These are phyloP conservation scores for Myxozyma kluyveri DNA, from an alignment of 805 yeast genomes.

Conservation along the genomic window DNA sequence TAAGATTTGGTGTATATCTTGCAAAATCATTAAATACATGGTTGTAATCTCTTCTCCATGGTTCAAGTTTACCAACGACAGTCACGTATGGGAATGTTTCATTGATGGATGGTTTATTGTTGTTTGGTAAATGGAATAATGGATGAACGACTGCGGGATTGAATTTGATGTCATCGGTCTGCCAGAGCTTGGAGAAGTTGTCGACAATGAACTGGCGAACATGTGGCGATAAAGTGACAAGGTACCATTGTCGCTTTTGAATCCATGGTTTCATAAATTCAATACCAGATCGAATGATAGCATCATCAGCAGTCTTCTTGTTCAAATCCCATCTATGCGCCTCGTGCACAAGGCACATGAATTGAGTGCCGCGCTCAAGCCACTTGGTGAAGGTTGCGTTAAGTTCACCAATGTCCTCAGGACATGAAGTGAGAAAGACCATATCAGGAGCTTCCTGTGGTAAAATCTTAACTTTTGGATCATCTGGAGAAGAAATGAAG, in stretches of 20 bases:
- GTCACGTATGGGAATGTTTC: slow-evolving; percentile 16
- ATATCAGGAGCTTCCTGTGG: slow-evolving; percentile 13
- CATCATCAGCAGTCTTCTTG: slow-evolving; percentile 1
- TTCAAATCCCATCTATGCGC: slow-evolving; percentile 14
- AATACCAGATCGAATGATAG: slow-evolving; percentile 8
- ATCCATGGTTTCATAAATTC: slow-evolving; percentile 20
- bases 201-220: slow-evolving; percentile 16
- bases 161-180: slow-evolving; percentile 7
- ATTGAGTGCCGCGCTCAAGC: slow-evolving; percentile 14
- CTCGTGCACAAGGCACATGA: slow-evolving; percentile 26
- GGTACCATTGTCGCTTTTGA: slow-evolving; percentile 13
- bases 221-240: slow-evolving; percentile 23
- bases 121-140: slow-evolving; percentile 16
- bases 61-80: slow-evolving; percentile 28
- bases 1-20: slow-evolving; percentile 10
- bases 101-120: slow-evolving; percentile 2
- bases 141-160: slow-evolving; percentile 19
- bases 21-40: slow-evolving; percentile 12
- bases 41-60: slow-evolving; percentile 26
- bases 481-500: too few relatives aligned
- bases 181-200: slow-evolving; percentile 14
- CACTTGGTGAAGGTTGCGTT: background rate
- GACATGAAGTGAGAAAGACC: slow-evolving; percentile 24
- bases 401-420: slow-evolving; percentile 14
- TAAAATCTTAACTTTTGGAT: too few relatives aligned